Conservation (phyloP, 805 yeast species). For the Peterozyma xylosa region DNA sequence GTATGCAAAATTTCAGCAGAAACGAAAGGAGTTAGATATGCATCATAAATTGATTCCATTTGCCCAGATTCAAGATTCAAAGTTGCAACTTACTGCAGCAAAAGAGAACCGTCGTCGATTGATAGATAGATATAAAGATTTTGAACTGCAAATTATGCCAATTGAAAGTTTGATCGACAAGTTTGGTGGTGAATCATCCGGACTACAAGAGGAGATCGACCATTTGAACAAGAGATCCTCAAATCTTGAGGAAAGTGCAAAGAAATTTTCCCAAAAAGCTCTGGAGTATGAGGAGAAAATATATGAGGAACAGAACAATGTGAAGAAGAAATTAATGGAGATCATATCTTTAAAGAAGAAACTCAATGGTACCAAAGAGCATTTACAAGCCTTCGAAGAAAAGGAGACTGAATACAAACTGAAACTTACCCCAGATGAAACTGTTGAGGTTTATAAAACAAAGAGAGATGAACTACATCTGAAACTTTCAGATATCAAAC, state of each 20-base stretch:
- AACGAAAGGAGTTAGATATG: constrained; percentile 28
- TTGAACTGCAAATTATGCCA: constrained; percentile 16
- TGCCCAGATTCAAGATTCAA: constrained; percentile 25
- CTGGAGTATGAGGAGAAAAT: no score
- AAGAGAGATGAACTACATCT: not conserved
- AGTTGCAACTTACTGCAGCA: constrained; percentile 23
- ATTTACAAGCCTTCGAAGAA: constrained; percentile 4
- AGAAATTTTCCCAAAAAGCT: no score
- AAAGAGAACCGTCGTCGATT: constrained; percentile 18
- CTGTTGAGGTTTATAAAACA: constrained; percentile 17
- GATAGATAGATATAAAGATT: constrained; percentile 14
- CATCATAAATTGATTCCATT: constrained; percentile 29
- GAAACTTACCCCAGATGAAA: constrained; percentile 8
- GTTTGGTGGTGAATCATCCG: not conserved
- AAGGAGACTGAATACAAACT: constrained; percentile 4
- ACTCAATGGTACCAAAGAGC: constrained; percentile 19
- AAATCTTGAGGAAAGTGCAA: no score
- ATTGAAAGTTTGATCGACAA: constrained; percentile 1
- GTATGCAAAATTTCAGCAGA: constrained; percentile 35
- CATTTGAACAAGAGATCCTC: constrained; percentile 12
- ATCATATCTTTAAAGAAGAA: constrained; percentile 20
- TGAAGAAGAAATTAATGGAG: constrained; percentile 26
- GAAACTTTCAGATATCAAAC: not conserved
- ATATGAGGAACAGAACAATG: constrained; percentile 20
- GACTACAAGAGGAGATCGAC: constrained; percentile 9